Evolutionary conservation across 305 asterid genomes (phyloP).

Genomic region (Fraxinus floribunda): DNA sequence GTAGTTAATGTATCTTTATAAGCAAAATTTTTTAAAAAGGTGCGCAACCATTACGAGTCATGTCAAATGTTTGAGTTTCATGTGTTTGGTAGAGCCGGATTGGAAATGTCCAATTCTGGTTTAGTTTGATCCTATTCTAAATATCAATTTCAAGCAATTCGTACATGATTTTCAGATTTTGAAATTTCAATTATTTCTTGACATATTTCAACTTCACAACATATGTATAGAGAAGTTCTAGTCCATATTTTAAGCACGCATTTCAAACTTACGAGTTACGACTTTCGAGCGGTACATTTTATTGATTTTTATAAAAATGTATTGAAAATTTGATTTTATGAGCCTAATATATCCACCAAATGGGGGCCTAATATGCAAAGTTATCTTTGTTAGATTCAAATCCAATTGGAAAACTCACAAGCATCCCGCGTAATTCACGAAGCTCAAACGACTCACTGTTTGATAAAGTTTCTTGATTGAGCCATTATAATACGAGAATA

Average conservation of each 20-base stretch:
- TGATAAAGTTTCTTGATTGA: background rate
- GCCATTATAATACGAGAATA: background rate
- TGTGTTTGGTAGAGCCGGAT: background rate
- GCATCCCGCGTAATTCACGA: background rate
- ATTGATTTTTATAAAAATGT: too few species aligned
- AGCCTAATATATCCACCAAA: too few species aligned
- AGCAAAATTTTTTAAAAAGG: too few species aligned
- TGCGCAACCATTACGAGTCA: too few species aligned
- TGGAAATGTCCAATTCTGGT: background rate
- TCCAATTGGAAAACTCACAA: background rate
- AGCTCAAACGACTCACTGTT: background rate
- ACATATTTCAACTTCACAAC: background rate
- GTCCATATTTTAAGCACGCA: background rate
- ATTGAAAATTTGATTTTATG: too few species aligned
- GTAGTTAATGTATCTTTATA: too few species aligned
- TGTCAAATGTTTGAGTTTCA: background rate
- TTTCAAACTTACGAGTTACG: too few species aligned
- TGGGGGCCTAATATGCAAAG: too few species aligned
- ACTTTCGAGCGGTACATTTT: too few species aligned
- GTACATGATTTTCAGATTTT: background rate
- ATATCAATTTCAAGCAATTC: background rate
- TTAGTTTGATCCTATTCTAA: background rate
- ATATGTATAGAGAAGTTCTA: too few species aligned
- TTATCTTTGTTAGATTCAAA: background rate
- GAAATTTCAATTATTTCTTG: background rate